Base-by-base conservation (phyloP, 257 asterid species). In the Solanum appendiculatum region DNA sequence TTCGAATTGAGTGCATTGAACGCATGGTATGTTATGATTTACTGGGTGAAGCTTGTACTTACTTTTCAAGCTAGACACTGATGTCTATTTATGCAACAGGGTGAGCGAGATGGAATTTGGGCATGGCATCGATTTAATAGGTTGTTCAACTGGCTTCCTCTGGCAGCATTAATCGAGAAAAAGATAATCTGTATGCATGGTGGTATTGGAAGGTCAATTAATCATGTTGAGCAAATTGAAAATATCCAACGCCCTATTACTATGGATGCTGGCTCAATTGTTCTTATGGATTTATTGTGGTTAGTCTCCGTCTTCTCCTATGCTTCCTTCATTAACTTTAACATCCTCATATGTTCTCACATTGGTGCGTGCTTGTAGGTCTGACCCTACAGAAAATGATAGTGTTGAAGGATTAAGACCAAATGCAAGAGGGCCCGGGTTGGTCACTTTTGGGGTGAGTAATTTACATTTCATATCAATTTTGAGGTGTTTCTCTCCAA, bases 71-170 rank as follows among this genome's bases (percentile, higher is more conserved):
- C 83, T 85, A 42, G 84, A 86, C 42, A 73, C 82, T 44, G 85
- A 88, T 29, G 86, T 82, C 88, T 51, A 58, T 90, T 82, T 75
- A 83, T 86, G 87, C 88, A 89, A 85, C 93, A 97, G 99, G 99
- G 99, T 88, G 99, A 97, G 94, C 94, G 99, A 92, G 99, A 97
- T 93, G 99, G 99, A 90, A 96, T 97, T 64, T 97, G 99, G 99
- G 91, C 95, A 42, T 96, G 99, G 99, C 98, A 97, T 88, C 96
- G 99, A 82, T 92, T 97, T 89, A 97, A 97, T 87, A 91, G 98
- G 90, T 91, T 97, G 90, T 97, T 97, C 89, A 97, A 97, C 91
- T 97, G 99, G 99, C 99, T 97, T 89, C 99, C 99, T 60, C 92
- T 96, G 87, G 98, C 99, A 68, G 99, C 99, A 36, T 89, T 95